Evolutionary conservation across 1,284 basidiomycete species (phyloP).

Genomic region (Trichosporon asahii): DNA sequence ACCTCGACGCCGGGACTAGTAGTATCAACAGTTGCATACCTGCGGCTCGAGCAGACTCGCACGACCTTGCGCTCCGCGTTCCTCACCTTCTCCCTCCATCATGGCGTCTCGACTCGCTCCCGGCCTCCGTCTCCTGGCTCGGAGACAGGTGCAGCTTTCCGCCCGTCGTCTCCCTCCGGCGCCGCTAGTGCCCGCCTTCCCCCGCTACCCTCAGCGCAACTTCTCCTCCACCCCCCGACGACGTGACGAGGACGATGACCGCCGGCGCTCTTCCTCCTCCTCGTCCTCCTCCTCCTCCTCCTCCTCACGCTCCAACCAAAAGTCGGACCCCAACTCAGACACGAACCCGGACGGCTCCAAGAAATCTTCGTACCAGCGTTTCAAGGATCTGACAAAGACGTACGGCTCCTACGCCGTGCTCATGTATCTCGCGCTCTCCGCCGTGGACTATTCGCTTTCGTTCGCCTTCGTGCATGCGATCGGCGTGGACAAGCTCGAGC

Average conservation of each 20-base stretch:
- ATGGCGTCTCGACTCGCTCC: background rate
- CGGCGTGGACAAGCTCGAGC: constrained; percentile 83
- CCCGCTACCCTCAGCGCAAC: background rate
- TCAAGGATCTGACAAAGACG: constrained; percentile 81
- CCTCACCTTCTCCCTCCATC: background rate
- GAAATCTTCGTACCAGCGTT: constrained; percentile 52
- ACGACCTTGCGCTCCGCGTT: background rate
- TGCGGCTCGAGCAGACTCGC: background rate
- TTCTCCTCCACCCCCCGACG: background rate
- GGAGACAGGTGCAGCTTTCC: background rate
- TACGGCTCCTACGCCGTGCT: constrained; percentile 92
- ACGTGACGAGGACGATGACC: background rate
- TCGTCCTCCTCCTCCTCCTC: background rate
- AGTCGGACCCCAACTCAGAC: background rate
- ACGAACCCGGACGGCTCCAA: background rate
- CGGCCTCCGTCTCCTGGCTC: background rate
- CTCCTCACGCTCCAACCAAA: no score
- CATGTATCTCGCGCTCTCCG: constrained; percentile 70
- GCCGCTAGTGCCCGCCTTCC: background rate
- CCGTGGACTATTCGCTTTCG: constrained; percentile 73
- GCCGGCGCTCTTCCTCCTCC: background rate
- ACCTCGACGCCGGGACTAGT: no score
- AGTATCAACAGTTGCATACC: no score
- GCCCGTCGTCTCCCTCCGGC: background rate
- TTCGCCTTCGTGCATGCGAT: constrained; percentile 81